These are phyloP conservation scores for Suzukiozyma palmioleophila DNA, from an alignment of 1,139 yeast genomes.

Conservation along the genomic window DNA sequence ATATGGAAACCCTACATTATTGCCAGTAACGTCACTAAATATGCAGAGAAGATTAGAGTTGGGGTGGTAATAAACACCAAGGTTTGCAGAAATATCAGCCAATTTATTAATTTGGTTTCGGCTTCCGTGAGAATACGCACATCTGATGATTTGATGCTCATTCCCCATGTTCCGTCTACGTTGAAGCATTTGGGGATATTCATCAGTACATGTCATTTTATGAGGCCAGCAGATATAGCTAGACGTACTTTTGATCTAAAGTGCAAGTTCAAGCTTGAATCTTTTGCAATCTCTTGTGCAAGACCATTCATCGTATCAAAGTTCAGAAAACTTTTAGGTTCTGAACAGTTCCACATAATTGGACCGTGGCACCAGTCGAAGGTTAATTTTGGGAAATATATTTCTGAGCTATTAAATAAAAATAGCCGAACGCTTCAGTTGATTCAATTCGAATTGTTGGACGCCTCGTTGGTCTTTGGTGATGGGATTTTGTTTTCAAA, in stretches of 20 bases:
- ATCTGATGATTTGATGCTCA: neutral
- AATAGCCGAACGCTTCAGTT: slow-evolving; percentile 5
- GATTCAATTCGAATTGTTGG: slow-evolving; percentile 15
- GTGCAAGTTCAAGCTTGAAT: neutral
- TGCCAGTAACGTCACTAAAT: neutral
- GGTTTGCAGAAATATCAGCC: neutral
- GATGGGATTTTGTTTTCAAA: slow-evolving; percentile 10
- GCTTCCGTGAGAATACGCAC: neutral
- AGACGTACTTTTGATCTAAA: neutral
- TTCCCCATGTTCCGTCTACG: neutral
- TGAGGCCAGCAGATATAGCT: neutral
- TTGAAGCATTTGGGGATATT: neutral
- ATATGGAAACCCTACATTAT: slow-evolving; percentile 1
- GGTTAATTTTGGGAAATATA: neutral
- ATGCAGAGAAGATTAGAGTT: neutral
- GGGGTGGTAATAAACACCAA: neutral
- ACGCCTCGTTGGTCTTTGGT: slow-evolving; percentile 13
- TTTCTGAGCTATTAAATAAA: neutral
- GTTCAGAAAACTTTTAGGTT: neutral
- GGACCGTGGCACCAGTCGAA: neutral
- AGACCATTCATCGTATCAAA: neutral
- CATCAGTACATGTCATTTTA: neutral
- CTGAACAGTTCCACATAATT: neutral
- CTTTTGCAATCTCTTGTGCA: neutral
- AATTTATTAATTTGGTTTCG: neutral